Base-by-base conservation (phyloP, 2,329 filamentous ascomycete species). In the Aureobasidium mangrovei region DNA sequence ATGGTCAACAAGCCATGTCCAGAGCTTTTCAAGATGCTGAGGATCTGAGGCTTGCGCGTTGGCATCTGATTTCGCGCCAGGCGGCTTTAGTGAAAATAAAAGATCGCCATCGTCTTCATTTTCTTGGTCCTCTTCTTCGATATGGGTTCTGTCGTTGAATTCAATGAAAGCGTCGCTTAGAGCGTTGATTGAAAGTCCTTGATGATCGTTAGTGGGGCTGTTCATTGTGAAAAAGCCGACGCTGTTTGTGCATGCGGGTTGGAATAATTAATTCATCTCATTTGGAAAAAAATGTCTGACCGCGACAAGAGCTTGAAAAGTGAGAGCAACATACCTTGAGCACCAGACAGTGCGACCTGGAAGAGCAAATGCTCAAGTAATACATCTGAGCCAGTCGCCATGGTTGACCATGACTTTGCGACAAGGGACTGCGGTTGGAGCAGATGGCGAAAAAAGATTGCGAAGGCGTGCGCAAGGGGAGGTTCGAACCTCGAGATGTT, bases 291-390 rank as follows among this genome's bases (percentile, higher is more conserved):
- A 44, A 53, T 56, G 7, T 53, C 18, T 24, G 54, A 43, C 38
- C 28, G 33, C 35, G n/a, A n/a, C 47, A 27, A 36, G 38, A 42
- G 41, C 35, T 18, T 18, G 27, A 42, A 36, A 12, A 38, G 18
- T 29, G 33, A 24, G 27, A 52, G 7, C 54, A 52, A 72, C 77
- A 62, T 70, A 82, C 81, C 81, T 73, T 76, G 71, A 51, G 73
- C 72, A 59, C 80, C 80, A 60, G 74, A 75, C 44, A 83, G 72
- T 27, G 80, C 80, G 64, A 84, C 76, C 66, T 81, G 77, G 57
- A 76, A 74, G 45, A 83, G 69, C 54, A 84, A 63, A 67, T 74
- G 78, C 63, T 82, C 74, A 58, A 83, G 72, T 59, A 84, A 67
- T 47, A 76, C 73, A 63, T 81, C 79, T 57, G 81, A 69, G 53